Percentiles rank a stretch among this genome's conserved stretches.
These are phyloP conservation scores for Trichosporon ovoides DNA, from an alignment of 1,284 basidiomycete genomes.

Conservation along the genomic window DNA sequence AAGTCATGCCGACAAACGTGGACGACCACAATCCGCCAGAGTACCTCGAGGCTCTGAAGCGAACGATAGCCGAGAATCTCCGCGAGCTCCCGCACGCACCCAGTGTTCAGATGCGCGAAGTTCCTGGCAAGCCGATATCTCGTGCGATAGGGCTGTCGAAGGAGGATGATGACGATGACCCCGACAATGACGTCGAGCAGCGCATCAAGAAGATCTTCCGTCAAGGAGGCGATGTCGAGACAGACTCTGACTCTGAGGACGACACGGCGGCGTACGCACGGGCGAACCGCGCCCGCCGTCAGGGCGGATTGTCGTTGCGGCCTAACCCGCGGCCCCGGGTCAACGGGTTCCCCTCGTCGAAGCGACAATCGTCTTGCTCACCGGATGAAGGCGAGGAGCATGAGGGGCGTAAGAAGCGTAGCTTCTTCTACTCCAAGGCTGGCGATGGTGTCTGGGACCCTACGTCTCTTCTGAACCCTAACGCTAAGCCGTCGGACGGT, in stretches of 20 bases:
- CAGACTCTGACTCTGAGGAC: constrained; percentile 25
- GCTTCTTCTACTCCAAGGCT: constrained; percentile 20
- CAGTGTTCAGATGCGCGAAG: constrained; percentile 79
- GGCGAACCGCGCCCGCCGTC: constrained; percentile 23
- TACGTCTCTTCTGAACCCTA: constrained; percentile 15
- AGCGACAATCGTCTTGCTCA: constrained; percentile 18
- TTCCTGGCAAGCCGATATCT: constrained; percentile 55
- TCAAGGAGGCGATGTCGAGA: constrained; percentile 21
- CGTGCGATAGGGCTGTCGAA: constrained; percentile 39
- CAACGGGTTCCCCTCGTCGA: constrained; percentile 20
- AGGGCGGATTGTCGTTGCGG: constrained; percentile 19
- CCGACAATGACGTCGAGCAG: constrained; percentile 47
- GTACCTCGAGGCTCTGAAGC: constrained; percentile 72
- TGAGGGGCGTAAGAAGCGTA: constrained; percentile 21
- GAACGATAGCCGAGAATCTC: constrained; percentile 70
- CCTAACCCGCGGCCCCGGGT: constrained; percentile 22
- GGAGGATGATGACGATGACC: constrained; percentile 44
- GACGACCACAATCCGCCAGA: constrained; percentile 85
- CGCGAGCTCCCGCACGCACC: constrained; percentile 74
- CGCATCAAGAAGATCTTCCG: constrained; percentile 36
- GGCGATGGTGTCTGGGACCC: constrained; percentile 23
- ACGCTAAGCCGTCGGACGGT: constrained; percentile 12
- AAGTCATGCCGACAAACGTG: constrained; percentile 88
- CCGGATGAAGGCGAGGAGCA: constrained; percentile 16
- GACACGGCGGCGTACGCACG: constrained; percentile 25